Evolutionary conservation across 2,329 filamentous ascomycete species (phyloP), one percentile per base, ranked within the genome.

Genomic region (Nemania sp.): DNA sequence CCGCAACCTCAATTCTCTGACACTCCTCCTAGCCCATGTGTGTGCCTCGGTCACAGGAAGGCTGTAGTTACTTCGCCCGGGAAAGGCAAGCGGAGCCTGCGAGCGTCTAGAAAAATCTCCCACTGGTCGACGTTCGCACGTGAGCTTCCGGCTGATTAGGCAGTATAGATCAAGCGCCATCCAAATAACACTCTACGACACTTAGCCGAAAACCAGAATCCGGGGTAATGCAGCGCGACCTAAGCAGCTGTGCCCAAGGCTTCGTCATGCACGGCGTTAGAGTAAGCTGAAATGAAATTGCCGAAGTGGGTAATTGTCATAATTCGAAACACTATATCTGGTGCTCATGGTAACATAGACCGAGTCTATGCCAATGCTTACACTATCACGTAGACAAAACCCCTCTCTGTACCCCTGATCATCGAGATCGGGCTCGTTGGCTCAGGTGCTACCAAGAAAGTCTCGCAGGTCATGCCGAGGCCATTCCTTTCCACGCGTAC

Each of bases 391-490:
- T n/a, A n/a, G n/a, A n/a, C n/a, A n/a, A n/a, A n/a, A n/a, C n/a
- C n/a, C n/a, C n/a, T n/a, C n/a, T n/a, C n/a, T n/a, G n/a, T n/a
- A n/a, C n/a, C 17, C 26, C 20, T 6, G 23, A 15, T 34, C 44
- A 33, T 47, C 9, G 11, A 15, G 6, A 28, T 6, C 26, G 33
- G 26, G 17, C 36, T 20, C 20, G 24, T 23, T 43, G 34, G 11
- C 24, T 54, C 28, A 47, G 11, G 31, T 11, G 19, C 31, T 17
- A 55, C 30, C 19, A 19, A 48, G 24, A 8, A 85, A 63, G 61
- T 84, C 79, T 47, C 70, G 77, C 75, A 86, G 77, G 74, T 86
- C 82, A 3, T 73, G 72, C 42, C 78, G 75, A 6, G 83, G 83
- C 68, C 75, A 86, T 64, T 82, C 80, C 6, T 77, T 73, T 61